phyloP scores from a whole-genome alignment of 2,329 filamentous ascomycete species.

The Curvularia sp. region DNA sequence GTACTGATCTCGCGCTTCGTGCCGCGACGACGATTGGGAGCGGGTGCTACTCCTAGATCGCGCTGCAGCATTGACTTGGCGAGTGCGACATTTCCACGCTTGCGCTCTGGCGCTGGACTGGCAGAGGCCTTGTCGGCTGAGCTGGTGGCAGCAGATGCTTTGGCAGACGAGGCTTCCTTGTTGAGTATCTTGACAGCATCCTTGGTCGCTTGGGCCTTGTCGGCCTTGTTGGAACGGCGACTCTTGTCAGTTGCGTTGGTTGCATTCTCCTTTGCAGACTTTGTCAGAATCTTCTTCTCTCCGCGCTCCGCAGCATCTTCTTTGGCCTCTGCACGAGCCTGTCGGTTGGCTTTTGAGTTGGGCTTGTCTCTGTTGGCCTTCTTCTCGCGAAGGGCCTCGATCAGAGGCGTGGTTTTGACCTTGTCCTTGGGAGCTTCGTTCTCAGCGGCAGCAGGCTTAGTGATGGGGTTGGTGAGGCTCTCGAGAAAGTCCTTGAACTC shows the following conservation, averaged over 20 bases:
- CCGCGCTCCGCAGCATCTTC: constrained; percentile 65
- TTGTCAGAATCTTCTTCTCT: constrained; percentile 49
- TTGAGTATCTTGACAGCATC: constrained; percentile 67
- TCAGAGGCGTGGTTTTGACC: constrained; percentile 82
- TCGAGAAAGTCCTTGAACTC: constrained; percentile 96
- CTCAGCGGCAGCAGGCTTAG: constrained; percentile 62
- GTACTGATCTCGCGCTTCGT: constrained; percentile 48
- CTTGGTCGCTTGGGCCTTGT: constrained; percentile 70
- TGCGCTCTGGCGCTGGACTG: constrained; percentile 56
- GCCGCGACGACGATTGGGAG: constrained; percentile 53
- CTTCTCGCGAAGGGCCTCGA: constrained; percentile 90
- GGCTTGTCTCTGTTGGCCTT: constrained; percentile 76
- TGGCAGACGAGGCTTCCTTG: constrained; percentile 53
- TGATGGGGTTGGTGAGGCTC: constrained; percentile 76
- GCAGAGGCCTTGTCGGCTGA: constrained; percentile 50
- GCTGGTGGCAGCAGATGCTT: constrained; percentile 34
- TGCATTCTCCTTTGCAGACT: constrained; percentile 45
- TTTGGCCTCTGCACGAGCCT: constrained; percentile 66
- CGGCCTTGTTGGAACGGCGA: constrained; percentile 51
- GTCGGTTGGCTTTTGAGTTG: constrained; percentile 63
- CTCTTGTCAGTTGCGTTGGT: constrained; percentile 48
- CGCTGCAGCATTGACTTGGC: constrained; percentile 68
- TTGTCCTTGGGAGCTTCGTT: constrained; percentile 65
- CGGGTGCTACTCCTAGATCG: constrained; percentile 63
- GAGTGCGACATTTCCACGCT: constrained; percentile 61